Base-by-base conservation (phyloP, 257 asterid species). In the Perilla frutescens region DNA sequence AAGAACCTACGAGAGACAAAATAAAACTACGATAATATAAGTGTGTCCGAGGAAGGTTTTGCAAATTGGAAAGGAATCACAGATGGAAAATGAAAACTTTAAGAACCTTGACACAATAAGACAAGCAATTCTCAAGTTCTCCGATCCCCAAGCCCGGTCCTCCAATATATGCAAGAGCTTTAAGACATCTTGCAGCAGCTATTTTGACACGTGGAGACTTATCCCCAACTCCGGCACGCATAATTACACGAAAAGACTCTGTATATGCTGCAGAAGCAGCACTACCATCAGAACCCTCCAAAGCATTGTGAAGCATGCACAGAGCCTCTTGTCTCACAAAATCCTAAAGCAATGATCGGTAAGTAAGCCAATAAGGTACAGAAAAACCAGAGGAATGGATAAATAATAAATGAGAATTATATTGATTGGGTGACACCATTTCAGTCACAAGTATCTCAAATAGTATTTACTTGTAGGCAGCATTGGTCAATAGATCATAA, bases 161-260 rank as follows among this genome's bases (percentile, higher is more conserved):
- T 71, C 98, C 98, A 65, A 95, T 88, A 78, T 87, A 85, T 55
- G 99, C 97, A 79, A 92, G 90, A 40, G 93, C 92, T 88, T 87
- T 95, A 61, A 95, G 84, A 82, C 99, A 95, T 86, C 96, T 89
- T 56, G 99, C 99, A 85, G 98, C 96, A 79, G 96, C 96, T 80
- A 90, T 86, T 87, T 96, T 90, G 72, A 95, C 99, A 71, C 82
- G 83, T 48, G 82, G 79, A 73, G 93, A 92, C 82, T 92, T 95
- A 82, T 95, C 99, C 45, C 87, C 90, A 36, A 89, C 87, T 71
- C 96, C 97, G n/a, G 81, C 71, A 72, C 96, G 85, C 76, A 82
- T 90, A 69, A 90, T 85, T 65, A 90, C 76, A 56, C 99, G 99
- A 77, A 87, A 92, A 65, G 98, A 98, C 90, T 92, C 99, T 36